These are phyloP conservation scores for Isabelozyma pseudorhagii DNA, from an alignment of 805 yeast species.

Conservation along the genomic window DNA sequence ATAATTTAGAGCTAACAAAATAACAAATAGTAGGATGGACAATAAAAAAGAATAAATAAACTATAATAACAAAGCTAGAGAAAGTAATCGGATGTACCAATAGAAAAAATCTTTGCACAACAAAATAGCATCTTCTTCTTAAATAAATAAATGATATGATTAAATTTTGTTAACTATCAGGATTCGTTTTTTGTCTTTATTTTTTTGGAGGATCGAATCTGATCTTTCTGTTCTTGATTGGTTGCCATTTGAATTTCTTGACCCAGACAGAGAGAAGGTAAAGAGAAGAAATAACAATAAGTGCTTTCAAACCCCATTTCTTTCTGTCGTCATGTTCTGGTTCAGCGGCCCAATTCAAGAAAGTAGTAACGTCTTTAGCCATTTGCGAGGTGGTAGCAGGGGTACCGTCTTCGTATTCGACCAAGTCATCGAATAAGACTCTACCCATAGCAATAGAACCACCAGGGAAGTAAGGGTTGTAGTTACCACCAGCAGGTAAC, in stretches of 20 bases:
- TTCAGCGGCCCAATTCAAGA: slow-evolving; percentile 97
- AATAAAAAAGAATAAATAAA: neutral
- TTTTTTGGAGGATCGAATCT: slow-evolving; percentile 90
- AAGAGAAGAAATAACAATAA: slow-evolving; percentile 73
- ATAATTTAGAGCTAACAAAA: neutral
- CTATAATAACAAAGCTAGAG: neutral
- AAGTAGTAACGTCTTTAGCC: slow-evolving; percentile 97
- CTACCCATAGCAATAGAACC: slow-evolving; percentile 99
- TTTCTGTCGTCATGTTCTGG: slow-evolving; percentile 99
- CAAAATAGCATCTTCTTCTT: neutral
- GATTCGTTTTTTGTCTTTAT: slow-evolving; percentile 3
- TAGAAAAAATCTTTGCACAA: neutral
- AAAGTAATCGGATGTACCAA: too few species aligned
- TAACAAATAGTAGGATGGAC: neutral
- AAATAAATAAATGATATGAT: neutral
- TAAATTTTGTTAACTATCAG: slow-evolving; percentile 1
- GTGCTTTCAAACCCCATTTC: slow-evolving; percentile 91
- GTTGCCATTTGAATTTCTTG: slow-evolving; percentile 97
- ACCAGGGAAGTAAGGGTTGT: slow-evolving; percentile 99
- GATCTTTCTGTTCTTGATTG: slow-evolving; percentile 91
- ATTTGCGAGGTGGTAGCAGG: slow-evolving; percentile 97
- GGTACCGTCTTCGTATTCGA: slow-evolving; percentile 98
- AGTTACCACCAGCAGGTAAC: slow-evolving; percentile 91
- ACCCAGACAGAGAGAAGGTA: slow-evolving; percentile 85
- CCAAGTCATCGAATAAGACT: slow-evolving; percentile 94